Percentiles rank a stretch among this genome's conserved stretches.
phyloP scores from a whole-genome alignment of 768 basidiomycete genomes.

The Amanita rimosa region DNA sequence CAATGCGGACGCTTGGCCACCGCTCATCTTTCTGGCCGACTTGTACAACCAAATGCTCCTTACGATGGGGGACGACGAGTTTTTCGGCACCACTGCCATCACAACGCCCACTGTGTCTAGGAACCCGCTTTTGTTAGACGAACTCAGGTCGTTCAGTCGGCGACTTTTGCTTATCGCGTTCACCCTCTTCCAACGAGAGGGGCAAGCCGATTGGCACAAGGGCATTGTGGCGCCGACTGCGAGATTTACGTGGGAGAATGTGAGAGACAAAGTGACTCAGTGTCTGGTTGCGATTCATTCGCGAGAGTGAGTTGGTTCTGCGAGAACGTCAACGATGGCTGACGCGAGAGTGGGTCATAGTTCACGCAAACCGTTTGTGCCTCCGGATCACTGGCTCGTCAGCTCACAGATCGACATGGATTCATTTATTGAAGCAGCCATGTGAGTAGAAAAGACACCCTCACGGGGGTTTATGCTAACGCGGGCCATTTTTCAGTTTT shows the following conservation, averaged over 20 bases:
- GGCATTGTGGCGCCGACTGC: constrained; percentile 20
- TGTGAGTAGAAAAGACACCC: constrained; percentile 33
- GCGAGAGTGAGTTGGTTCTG: constrained; percentile 63
- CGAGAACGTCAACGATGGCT: not conserved
- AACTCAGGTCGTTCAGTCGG: constrained; percentile 64
- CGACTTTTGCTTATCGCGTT: constrained; percentile 81
- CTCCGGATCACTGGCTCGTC: constrained; percentile 80
- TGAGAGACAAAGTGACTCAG: constrained; percentile 58
- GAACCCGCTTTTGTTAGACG: constrained; percentile 77
- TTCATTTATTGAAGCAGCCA: constrained; percentile 78
- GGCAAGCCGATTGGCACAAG: constrained; percentile 20
- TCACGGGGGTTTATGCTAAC: constrained; percentile 1
- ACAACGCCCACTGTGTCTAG: constrained; percentile 22
- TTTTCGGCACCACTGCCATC: constrained; percentile 45
- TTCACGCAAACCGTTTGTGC: constrained; percentile 76
- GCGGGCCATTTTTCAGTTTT: constrained; percentile 3
- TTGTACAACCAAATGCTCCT: constrained; percentile 77
- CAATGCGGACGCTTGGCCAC: constrained; percentile 42
- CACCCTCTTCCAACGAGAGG: constrained; percentile 41
- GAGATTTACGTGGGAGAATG: constrained; percentile 48
- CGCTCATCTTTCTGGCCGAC: constrained; percentile 69
- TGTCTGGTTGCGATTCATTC: constrained; percentile 78
- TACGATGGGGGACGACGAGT: constrained; percentile 96
- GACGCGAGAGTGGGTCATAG: constrained; percentile 27
- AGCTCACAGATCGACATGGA: constrained; percentile 32